Base-by-base conservation (phyloP, 2,329 filamentous ascomycete species). In the Colletotrichum eleusines region DNA sequence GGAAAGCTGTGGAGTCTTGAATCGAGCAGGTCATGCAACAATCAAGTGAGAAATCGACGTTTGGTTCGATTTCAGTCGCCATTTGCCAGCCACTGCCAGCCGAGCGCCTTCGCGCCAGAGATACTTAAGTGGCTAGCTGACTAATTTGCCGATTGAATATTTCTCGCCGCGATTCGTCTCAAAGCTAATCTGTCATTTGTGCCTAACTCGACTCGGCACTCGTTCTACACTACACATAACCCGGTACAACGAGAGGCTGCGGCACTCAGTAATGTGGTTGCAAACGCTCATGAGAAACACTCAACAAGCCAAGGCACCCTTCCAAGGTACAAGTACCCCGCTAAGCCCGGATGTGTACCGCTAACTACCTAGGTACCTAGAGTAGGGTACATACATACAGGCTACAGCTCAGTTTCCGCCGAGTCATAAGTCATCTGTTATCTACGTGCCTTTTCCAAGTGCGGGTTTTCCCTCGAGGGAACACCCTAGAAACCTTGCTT, bases 291-390 rank as follows among this genome's bases (percentile, higher is more conserved):
- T 28, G 48, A 26, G 26, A 51, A 51, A 51, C 16, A 51, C 18
- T n/a, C n/a, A n/a, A n/a, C n/a, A n/a, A n/a, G n/a, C n/a, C n/a
- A n/a, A 28, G 54, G 54, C 35, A 16, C 20, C 35, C 38, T 46
- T 26, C 28, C 12, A 31, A 60, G 31, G 28, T 33, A 40, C 44
- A 23, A 23, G 65, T 64, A 54, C 59, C 40, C 64, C 51, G 18
- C 65, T 57, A 64, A 57, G 46, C 40, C 40, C 28, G 14, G 12
- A 18, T 6, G n/a, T 14, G 59, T 55, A 63, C 57, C 46, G 58
- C 16, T 7, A 9, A 33, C 28, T 54, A 44, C 16, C n/a, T n/a
- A n/a, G 3, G 31, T 38, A 40, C 38, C 20, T 46, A 12, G n/a
- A 12, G n/a, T n/a, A n/a, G n/a, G n/a, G n/a, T n/a, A n/a, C n/a